A percentile compares a stretch with the other conserved stretches of the same genome.
Conservation (phyloP, 140 eudicot species). For the Flaveria floridana region DNA sequence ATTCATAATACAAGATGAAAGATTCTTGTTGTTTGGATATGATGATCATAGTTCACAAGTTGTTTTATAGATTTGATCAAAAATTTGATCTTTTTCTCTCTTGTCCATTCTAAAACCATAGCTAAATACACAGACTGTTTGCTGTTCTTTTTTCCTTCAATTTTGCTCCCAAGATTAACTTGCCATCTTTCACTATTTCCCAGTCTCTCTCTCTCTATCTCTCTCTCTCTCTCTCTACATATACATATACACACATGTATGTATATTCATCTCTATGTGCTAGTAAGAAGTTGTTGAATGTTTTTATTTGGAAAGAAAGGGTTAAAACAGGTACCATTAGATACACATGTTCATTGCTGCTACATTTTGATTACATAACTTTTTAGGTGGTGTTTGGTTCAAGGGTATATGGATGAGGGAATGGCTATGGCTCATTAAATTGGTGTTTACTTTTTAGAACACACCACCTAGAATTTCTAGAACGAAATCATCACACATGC, state of each 20-base stretch:
- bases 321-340: too few relatives aligned
- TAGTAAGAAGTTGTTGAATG: too few relatives aligned
- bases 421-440: too few relatives aligned
- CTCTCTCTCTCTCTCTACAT: neutral
- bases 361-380: too few relatives aligned
- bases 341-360: too few relatives aligned
- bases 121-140: slow-evolving; percentile 30
- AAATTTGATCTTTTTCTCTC: slow-evolving; percentile 13
- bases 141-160: slow-evolving; percentile 8
- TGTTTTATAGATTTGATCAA: slow-evolving; percentile 36
- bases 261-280: neutral
- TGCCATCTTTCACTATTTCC: slow-evolving; percentile 1
- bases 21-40: neutral
- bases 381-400: too few relatives aligned
- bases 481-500: too few relatives aligned
- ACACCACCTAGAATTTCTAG: too few relatives aligned
- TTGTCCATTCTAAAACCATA: slow-evolving; percentile 37
- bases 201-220: neutral
- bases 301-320: too few relatives aligned
- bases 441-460: too few relatives aligned
- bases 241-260: neutral
- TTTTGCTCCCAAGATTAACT: slow-evolving; percentile 13
- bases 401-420: too few relatives aligned
- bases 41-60: slow-evolving; percentile 22
- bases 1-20: slow-evolving; percentile 65